phyloP scores from a whole-genome alignment of 2,329 filamentous ascomycete species.

The Botrytis tulipae region DNA sequence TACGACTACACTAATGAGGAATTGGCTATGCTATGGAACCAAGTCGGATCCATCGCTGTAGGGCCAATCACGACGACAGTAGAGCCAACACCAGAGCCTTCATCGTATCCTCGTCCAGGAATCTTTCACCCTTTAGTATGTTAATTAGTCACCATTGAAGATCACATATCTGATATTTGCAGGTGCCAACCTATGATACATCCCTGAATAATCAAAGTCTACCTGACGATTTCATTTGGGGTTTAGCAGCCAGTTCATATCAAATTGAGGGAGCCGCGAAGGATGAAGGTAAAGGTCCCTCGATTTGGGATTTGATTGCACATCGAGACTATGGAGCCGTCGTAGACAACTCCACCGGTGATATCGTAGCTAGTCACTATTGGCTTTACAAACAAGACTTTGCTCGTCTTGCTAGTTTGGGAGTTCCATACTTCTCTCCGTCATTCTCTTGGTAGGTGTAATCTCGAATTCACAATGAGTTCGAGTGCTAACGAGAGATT shows the following conservation, averaged over 20 bases:
- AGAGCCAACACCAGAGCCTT: constrained; percentile 44
- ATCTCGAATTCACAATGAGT: not conserved
- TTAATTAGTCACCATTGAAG: constrained; percentile 32
- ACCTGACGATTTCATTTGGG: constrained; percentile 45
- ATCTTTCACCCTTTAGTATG: constrained; percentile 45
- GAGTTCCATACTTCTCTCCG: constrained; percentile 49
- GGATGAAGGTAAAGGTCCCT: constrained; percentile 46
- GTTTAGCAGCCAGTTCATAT: constrained; percentile 48
- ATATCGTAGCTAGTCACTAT: constrained; percentile 53
- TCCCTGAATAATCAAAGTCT: constrained; percentile 40
- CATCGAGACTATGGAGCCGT: constrained; percentile 36
- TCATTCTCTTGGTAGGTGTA: constrained; percentile 37
- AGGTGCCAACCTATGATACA: constrained; percentile 33
- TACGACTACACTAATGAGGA: constrained; percentile 49
- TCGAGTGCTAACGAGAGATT: not conserved
- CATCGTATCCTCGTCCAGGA: constrained; percentile 41
- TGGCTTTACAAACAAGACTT: constrained; percentile 58
- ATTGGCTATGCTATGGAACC: constrained; percentile 46
- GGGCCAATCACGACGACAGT: constrained; percentile 45
- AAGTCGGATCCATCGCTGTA: constrained; percentile 44
- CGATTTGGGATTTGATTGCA: constrained; percentile 44
- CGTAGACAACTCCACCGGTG: constrained; percentile 46
- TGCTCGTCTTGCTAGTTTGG: constrained; percentile 51
- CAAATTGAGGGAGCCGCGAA: constrained; percentile 49
- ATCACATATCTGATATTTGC: constrained; percentile 8